phyloP scores from a whole-genome alignment of 306 rosid genomes.

The Senna tora region DNA sequence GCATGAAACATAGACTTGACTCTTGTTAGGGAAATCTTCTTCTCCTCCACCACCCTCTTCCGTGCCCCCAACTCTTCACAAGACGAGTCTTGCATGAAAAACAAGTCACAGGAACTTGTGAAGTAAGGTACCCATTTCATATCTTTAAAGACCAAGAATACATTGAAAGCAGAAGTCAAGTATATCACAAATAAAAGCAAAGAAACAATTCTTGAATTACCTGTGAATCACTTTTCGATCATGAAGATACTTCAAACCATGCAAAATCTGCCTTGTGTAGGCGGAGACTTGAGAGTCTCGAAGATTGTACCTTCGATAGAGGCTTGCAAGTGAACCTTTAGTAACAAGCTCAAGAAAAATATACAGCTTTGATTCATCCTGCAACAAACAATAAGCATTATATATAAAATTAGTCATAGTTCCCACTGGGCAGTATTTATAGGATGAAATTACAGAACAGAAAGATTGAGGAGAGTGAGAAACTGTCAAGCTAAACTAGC shows the following conservation, averaged over 20 bases:
- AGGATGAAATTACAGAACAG: slow-evolving; percentile 22
- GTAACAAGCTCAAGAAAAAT: slow-evolving; percentile 89
- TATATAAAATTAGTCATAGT: slow-evolving; percentile 28
- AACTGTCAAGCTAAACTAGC: slow-evolving; percentile 5
- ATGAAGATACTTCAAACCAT: slow-evolving; percentile 85
- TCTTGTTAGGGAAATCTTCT: not conserved
- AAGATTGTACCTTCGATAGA: slow-evolving; percentile 61
- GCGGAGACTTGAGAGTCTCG: slow-evolving; percentile 75
- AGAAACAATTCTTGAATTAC: slow-evolving; percentile 41
- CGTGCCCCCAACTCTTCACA: not conserved
- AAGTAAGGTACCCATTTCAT: not conserved
- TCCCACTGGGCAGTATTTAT: not conserved
- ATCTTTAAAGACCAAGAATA: slow-evolving; percentile 5
- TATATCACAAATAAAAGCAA: slow-evolving; percentile 20
- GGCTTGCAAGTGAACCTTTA: slow-evolving; percentile 69
- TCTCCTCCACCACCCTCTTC: not conserved
- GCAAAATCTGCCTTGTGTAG: slow-evolving; percentile 79
- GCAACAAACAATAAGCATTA: slow-evolving; percentile 40
- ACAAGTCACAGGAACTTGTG: slow-evolving; percentile 4
- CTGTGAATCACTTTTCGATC: slow-evolving; percentile 80
- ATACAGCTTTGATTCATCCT: slow-evolving; percentile 78
- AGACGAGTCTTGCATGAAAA: not conserved
- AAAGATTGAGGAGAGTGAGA: not conserved
- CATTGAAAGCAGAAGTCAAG: slow-evolving; percentile 14
- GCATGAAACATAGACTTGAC: slow-evolving; percentile 39